Evolutionary conservation across 176 grass and related monocot species (phyloP).

Genomic region (Puya raimondii): DNA sequence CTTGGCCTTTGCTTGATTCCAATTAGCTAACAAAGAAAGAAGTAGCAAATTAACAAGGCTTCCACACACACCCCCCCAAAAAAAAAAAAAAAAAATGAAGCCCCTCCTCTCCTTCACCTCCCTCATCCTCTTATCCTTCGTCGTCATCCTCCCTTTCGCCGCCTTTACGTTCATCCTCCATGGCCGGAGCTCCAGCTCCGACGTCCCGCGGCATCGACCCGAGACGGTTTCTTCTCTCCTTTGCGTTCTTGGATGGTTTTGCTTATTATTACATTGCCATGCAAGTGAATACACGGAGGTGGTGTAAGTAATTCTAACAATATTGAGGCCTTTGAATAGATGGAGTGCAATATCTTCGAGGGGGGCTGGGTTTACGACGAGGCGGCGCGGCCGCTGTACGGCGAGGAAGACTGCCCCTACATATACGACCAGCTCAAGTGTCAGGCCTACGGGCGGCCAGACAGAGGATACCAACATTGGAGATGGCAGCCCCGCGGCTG

Average conservation of each 20-base stretch:
- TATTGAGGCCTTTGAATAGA: constrained; percentile 8
- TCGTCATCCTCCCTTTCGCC: constrained; percentile 59
- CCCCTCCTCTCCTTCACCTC: constrained; percentile 10
- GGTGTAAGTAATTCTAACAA: background rate
- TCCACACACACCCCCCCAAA: too few relatives aligned
- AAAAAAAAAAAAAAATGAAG: background rate
- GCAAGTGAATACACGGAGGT: background rate
- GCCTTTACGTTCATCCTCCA: constrained; percentile 72
- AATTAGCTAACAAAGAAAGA: background rate
- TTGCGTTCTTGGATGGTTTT: background rate
- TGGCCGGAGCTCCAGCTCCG: constrained; percentile 64
- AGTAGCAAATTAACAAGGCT: background rate
- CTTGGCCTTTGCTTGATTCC: too few relatives aligned
- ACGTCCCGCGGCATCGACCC: constrained; percentile 15
- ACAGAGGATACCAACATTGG: constrained; percentile 72
- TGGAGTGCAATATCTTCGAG: constrained; percentile 41
- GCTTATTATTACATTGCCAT: background rate
- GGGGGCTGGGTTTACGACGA: constrained; percentile 83
- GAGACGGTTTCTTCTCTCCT: background rate
- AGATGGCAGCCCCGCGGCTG: constrained; percentile 67
- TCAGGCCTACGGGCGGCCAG: constrained; percentile 67
- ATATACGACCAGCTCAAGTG: constrained; percentile 74
- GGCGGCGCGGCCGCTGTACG: constrained; percentile 48
- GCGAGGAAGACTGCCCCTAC: constrained; percentile 80
- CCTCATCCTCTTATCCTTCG: constrained; percentile 38